These are phyloP conservation scores for Solanum aculeatissimum DNA, from an alignment of 305 asterid species.

Conservation along the genomic window DNA sequence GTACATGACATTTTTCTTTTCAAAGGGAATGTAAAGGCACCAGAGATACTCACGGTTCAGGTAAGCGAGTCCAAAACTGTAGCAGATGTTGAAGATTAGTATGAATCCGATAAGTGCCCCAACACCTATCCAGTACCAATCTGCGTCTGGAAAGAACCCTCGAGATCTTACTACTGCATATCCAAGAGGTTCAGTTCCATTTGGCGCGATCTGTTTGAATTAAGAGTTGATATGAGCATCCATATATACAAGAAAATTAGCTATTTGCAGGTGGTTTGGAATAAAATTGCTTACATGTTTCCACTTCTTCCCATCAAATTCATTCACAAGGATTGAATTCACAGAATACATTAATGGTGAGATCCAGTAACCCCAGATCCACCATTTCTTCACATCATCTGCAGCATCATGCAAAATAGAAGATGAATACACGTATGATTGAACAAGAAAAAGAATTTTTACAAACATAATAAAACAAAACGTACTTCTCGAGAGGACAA, in stretches of 20 bases:
- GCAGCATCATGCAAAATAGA: not conserved
- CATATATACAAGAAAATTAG: not conserved
- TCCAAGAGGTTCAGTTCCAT: slow-evolving; percentile 17
- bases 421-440: not conserved
- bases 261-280: not conserved
- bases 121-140: slow-evolving; percentile 65
- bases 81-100: slow-evolving; percentile 25
- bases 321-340: slow-evolving; percentile 24
- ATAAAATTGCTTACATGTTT: slow-evolving; percentile 23
- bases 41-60: slow-evolving; percentile 37
- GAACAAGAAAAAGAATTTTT: not conserved
- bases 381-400: slow-evolving; percentile 59
- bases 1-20: not conserved
- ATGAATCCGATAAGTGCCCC: slow-evolving; percentile 39
- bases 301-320: slow-evolving; percentile 61
- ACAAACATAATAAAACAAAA: not conserved
- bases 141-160: slow-evolving; percentile 37
- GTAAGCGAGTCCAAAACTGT: slow-evolving; percentile 22
- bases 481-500: slow-evolving; percentile 49
- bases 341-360: slow-evolving; percentile 22
- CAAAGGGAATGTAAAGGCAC: not conserved
- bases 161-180: slow-evolving; percentile 21
- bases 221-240: not conserved
- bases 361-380: slow-evolving; percentile 34
- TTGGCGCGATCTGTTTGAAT: not conserved